These are phyloP conservation scores for Fragilariopsis cylindrus DNA, from an alignment of 108 stramenopile species.

Conservation along the genomic window DNA sequence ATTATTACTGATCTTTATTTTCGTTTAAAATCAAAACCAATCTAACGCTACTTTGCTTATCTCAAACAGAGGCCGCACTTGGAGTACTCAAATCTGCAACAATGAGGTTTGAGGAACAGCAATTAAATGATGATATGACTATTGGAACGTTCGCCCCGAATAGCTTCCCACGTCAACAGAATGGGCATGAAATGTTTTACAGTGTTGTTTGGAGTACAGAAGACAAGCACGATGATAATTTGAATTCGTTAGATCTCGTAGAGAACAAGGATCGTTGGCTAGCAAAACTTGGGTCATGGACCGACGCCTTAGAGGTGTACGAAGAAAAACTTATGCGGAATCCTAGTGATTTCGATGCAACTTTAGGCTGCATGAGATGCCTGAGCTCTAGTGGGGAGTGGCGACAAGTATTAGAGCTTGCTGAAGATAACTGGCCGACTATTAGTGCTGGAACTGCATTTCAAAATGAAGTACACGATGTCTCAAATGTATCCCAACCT, in stretches of 20 bases:
- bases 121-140: slow-evolving; percentile 22
- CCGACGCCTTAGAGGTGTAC: slow-evolving; percentile 85
- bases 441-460: slow-evolving; percentile 34
- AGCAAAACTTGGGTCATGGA: slow-evolving; percentile 96
- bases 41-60: not conserved
- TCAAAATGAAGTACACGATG: slow-evolving; percentile 12
- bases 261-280: slow-evolving; percentile 88
- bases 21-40: not conserved
- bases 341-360: slow-evolving; percentile 78
- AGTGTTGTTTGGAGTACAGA: slow-evolving; percentile 65
- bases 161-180: slow-evolving; percentile 32
- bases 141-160: slow-evolving; percentile 28
- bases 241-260: slow-evolving; percentile 41
- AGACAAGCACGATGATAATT: slow-evolving; percentile 29
- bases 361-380: slow-evolving; percentile 95
- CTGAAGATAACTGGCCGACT: slow-evolving; percentile 64
- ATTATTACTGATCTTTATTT: not conserved
- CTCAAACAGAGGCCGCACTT: slow-evolving; percentile 86
- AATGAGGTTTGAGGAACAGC: slow-evolving; percentile 49
- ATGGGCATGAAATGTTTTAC: slow-evolving; percentile 61
- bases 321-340: slow-evolving; percentile 77
- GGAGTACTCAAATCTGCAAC: slow-evolving; percentile 94
- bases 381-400: slow-evolving; percentile 95
- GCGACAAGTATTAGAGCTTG: slow-evolving; percentile 82
- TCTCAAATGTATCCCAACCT: slow-evolving; percentile 11